These are phyloP conservation scores for Aurifilum marmelostoma DNA, from an alignment of 2,329 filamentous ascomycete species.

Conservation along the genomic window DNA sequence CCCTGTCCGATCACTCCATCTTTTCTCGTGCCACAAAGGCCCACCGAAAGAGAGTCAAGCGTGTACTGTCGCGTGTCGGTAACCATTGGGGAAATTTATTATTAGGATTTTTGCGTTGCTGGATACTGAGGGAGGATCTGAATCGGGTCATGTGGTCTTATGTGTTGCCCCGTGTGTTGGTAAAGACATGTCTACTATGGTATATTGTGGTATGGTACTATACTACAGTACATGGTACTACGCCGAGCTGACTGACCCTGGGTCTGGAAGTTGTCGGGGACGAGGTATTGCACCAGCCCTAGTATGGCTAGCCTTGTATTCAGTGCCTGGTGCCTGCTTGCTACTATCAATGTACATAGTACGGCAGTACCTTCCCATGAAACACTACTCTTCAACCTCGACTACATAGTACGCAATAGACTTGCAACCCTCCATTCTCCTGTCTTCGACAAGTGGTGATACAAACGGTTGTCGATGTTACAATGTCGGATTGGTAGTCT, in stretches of 20 bases:
- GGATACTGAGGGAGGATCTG: slow-evolving; percentile 7
- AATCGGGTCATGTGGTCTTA: slow-evolving; percentile 14
- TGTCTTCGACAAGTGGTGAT: neutral
- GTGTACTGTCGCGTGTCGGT: neutral
- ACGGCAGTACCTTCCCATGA: neutral
- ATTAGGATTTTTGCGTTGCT: neutral
- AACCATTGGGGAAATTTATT: slow-evolving; percentile 2
- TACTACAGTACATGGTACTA: neutral
- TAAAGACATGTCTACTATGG: neutral
- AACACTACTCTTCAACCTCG: neutral
- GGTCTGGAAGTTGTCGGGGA: neutral
- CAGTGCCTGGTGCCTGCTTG: neutral
- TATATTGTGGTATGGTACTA: no score
- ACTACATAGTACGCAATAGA: no score
- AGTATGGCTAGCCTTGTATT: neutral
- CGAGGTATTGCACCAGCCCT: neutral
- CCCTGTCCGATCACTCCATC: neutral
- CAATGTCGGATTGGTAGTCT: neutral
- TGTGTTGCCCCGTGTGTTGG: neutral
- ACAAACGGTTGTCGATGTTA: neutral
- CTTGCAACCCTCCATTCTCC: neutral
- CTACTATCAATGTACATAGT: neutral
- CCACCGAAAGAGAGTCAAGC: neutral
- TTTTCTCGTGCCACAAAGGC: neutral
- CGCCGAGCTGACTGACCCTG: no score